Conservation (phyloP, 768 basidiomycete genomes). For the Lactarius vividus region DNA sequence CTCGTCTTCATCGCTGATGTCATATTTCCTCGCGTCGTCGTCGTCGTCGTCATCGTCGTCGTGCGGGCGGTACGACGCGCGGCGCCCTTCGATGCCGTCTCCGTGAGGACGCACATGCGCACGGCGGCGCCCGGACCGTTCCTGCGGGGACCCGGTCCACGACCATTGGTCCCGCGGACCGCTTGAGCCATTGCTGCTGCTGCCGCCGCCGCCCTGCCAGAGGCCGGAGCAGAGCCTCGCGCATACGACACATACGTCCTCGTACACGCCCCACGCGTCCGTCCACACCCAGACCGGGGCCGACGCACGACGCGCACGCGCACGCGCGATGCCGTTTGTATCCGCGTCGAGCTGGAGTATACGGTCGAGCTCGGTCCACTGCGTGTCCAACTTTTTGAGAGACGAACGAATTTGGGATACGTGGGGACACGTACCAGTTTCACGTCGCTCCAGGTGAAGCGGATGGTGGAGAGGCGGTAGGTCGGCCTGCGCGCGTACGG, state of each 20-base stretch:
- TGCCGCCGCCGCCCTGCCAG: too few species aligned
- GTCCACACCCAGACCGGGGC: conserved; percentile 53
- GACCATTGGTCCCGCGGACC: not conserved
- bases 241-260: conserved; percentile 80
- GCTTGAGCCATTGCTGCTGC: conserved; percentile 38
- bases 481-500: too few species aligned
- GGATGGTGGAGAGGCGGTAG: too few species aligned
- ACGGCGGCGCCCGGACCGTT: too few species aligned
- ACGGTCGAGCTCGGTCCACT: too few species aligned
- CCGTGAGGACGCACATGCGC: too few species aligned
- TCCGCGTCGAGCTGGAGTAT: conserved; percentile 48
- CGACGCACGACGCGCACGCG: too few species aligned
- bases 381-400: too few species aligned
- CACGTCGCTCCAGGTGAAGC: too few species aligned
- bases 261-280: conserved; percentile 78
- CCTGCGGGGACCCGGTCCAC: not conserved
- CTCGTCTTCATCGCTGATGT: conserved; percentile 33
- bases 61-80: conserved; percentile 19
- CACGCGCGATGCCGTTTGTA: not conserved
- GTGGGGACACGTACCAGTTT: too few species aligned
- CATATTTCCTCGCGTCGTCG: conserved; percentile 5
- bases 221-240: conserved; percentile 73
- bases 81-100: conserved; percentile 67
- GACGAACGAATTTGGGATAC: too few species aligned
- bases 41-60: too few species aligned